Conservation (phyloP, 1,284 basidiomycete species). For the Fomitopsis schrenkii region DNA sequence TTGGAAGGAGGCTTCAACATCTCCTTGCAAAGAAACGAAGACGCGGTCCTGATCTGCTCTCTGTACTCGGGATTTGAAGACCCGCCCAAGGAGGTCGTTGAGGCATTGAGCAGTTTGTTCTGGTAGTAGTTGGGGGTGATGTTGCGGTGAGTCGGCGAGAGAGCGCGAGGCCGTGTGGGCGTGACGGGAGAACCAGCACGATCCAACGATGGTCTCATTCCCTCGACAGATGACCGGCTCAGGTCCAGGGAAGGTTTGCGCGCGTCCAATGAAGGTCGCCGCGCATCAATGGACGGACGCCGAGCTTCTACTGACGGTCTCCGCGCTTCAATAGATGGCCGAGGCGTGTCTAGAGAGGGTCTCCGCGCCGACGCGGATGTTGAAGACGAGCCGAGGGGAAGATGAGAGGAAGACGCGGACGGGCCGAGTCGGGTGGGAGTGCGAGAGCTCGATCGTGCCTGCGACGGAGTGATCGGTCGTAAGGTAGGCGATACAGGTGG, state of each 20-base stretch:
- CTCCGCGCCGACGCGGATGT: slow-evolving; percentile 13
- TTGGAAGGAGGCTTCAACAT: slow-evolving; percentile 54
- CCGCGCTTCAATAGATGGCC: slow-evolving; percentile 7
- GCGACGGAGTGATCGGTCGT: slow-evolving; percentile 38
- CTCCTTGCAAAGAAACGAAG: slow-evolving; percentile 59
- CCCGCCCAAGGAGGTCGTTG: slow-evolving; percentile 44
- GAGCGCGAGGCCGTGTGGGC: slow-evolving; percentile 27
- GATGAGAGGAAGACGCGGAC: slow-evolving; percentile 33
- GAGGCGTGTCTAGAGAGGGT: slow-evolving; percentile 7
- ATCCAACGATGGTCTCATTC: slow-evolving; percentile 10
- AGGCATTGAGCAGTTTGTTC: slow-evolving; percentile 40
- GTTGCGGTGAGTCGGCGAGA: slow-evolving; percentile 39
- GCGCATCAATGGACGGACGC: slow-evolving; percentile 31
- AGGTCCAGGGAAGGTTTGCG: slow-evolving; percentile 10
- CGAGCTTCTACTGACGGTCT: slow-evolving; percentile 14
- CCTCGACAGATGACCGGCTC: slow-evolving; percentile 3
- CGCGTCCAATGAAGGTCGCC: slow-evolving; percentile 4
- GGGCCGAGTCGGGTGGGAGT: slow-evolving; percentile 32
- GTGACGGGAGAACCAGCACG: slow-evolving; percentile 24
- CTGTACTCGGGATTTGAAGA: slow-evolving; percentile 49
- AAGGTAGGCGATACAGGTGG: slow-evolving; percentile 32
- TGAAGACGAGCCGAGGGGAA: slow-evolving; percentile 33
- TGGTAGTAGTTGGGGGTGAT: slow-evolving; percentile 42
- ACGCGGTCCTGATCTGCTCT: slow-evolving; percentile 59
- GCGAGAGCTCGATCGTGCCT: slow-evolving; percentile 28